A percentile compares a stretch with the other conserved stretches of the same genome.
These are phyloP conservation scores for Boletus semigastroideus DNA, from an alignment of 1,284 basidiomycete species.

Conservation along the genomic window DNA sequence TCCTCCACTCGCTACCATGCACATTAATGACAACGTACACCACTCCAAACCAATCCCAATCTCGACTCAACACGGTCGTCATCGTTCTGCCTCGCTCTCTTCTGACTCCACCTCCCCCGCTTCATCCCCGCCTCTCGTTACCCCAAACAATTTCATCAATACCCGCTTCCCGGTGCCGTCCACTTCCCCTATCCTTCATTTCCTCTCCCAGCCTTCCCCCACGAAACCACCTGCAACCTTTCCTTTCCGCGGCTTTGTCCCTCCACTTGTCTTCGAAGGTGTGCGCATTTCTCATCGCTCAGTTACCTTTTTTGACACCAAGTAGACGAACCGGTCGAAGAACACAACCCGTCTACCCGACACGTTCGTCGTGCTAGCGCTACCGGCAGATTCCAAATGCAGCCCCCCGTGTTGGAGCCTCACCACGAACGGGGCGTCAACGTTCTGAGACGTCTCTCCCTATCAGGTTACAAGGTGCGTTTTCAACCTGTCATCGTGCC, in stretches of 20 bases:
- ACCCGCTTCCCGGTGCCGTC: constrained; percentile 52
- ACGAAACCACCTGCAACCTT: constrained; percentile 45
- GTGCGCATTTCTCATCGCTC: constrained; percentile 3
- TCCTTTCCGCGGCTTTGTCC: constrained; percentile 58
- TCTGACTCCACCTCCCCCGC: constrained; percentile 55
- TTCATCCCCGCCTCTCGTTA: constrained; percentile 46
- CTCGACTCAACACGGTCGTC: constrained; percentile 38
- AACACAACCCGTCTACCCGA: constrained; percentile 43
- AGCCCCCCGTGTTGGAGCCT: constrained; percentile 38
- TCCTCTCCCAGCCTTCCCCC: constrained; percentile 63
- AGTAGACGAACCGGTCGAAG: constrained; percentile 41
- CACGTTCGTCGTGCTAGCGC: constrained; percentile 54
- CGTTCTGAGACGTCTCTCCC: constrained; percentile 67
- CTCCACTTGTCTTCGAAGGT: constrained; percentile 65
- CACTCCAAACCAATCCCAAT: constrained; percentile 70
- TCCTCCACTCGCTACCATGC: not conserved
- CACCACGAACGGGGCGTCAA: constrained; percentile 64
- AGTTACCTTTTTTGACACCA: not conserved
- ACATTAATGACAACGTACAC: constrained; percentile 29
- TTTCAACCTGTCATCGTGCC: not conserved
- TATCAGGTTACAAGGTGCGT: constrained; percentile 61
- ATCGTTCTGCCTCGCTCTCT: constrained; percentile 57
- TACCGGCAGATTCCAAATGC: constrained; percentile 49
- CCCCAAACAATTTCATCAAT: constrained; percentile 30
- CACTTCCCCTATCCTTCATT: constrained; percentile 69